Conservation (phyloP, 2,329 filamentous ascomycete genomes). For the Fusarium drepaniforme region DNA sequence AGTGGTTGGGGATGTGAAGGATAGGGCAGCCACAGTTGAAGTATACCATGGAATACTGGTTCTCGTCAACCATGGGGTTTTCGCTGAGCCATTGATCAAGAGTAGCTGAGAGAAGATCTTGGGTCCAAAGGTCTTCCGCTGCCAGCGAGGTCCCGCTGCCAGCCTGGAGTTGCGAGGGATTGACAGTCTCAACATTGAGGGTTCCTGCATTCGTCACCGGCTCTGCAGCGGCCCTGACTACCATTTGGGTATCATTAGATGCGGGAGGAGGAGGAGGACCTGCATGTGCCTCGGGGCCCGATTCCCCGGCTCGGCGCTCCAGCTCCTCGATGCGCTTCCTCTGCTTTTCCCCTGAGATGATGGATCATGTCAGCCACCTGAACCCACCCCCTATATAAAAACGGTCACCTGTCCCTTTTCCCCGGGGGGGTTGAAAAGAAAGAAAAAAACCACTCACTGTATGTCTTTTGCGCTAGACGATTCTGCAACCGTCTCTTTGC, state of each 20-base stretch:
- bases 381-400: constrained; percentile 7
- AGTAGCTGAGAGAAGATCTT: constrained; percentile 8
- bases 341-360: constrained; percentile 45
- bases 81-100: constrained; percentile 35
- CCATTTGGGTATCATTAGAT: not conserved
- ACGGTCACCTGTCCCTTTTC: too few species aligned
- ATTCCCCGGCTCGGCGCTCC: constrained; percentile 38
- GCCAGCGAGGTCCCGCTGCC: constrained; percentile 4
- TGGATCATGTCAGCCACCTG: constrained; percentile 41
- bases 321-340: constrained; percentile 43
- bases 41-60: constrained; percentile 21
- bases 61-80: constrained; percentile 8
- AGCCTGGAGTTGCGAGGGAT: constrained; percentile 32
- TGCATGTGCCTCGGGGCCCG: not conserved
- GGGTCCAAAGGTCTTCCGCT: constrained; percentile 9
- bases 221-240: not conserved
- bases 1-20: constrained; percentile 39
- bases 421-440: not conserved
- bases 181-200: constrained; percentile 24
- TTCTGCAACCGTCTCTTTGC: constrained; percentile 45
- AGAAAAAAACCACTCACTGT: constrained; percentile 52
- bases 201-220: not conserved
- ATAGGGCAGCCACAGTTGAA: constrained; percentile 43
- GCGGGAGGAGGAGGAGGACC: not conserved
- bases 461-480: constrained; percentile 63